A percentile compares a stretch with the other conserved stretches of the same genome.
Evolutionary conservation across 2,329 filamentous ascomycete genomes (phyloP).

Genomic region (Endothia cerciana): DNA sequence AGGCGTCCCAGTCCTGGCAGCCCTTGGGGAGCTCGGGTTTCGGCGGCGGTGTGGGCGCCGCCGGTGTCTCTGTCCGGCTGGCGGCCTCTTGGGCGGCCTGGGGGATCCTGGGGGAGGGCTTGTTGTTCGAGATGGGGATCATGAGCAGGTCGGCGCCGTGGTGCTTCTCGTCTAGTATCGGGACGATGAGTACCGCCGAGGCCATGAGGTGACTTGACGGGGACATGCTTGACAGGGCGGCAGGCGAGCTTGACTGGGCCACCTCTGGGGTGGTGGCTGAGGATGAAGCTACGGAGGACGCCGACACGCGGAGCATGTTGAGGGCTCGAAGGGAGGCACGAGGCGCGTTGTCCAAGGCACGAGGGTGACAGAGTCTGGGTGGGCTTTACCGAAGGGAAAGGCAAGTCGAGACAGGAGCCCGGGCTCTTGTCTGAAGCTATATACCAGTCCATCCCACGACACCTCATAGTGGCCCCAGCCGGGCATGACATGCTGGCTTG

Average conservation of each 20-base stretch:
- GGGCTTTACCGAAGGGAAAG: constrained; percentile 11
- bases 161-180: constrained; percentile 27
- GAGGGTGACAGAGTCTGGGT: background rate
- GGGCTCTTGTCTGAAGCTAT: constrained; percentile 6
- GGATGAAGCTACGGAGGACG: background rate
- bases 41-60: constrained; percentile 26
- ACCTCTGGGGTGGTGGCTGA: background rate
- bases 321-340: background rate
- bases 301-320: constrained; percentile 17
- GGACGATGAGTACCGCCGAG: constrained; percentile 26
- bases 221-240: constrained; percentile 8
- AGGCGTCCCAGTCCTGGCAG: constrained; percentile 28
- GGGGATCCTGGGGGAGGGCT: background rate
- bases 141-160: constrained; percentile 28
- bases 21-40: constrained; percentile 22
- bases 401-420: background rate
- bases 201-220: constrained; percentile 7
- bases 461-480: constrained; percentile 13
- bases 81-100: background rate
- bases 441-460: constrained; percentile 15
- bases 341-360: background rate
- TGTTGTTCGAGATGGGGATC: constrained; percentile 19
- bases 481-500: constrained; percentile 7
- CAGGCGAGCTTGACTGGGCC: background rate
- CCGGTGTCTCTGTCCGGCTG: constrained; percentile 14